phyloP scores from a whole-genome alignment of 371 early-diverging fungal species.

The Mucor sp. region DNA sequence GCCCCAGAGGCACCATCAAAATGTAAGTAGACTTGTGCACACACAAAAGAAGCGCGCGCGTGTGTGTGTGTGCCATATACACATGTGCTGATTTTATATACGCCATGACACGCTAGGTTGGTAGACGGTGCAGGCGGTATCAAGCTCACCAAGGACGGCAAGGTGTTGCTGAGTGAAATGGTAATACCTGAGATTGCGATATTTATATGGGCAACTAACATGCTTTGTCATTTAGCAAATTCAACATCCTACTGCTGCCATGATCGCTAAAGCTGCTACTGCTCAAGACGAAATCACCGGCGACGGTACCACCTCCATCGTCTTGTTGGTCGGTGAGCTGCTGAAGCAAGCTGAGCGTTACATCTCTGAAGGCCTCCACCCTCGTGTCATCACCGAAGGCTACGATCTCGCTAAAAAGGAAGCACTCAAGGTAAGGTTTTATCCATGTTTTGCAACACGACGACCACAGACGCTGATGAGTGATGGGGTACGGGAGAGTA shows the following conservation, averaged over 20 bases:
- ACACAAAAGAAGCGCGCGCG: not conserved
- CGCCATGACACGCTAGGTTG: slow-evolving; percentile 59
- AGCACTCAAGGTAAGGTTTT: slow-evolving; percentile 69
- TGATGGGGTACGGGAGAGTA: slow-evolving; percentile 19
- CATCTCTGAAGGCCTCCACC: slow-evolving; percentile 97
- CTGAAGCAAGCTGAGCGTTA: slow-evolving; percentile 96
- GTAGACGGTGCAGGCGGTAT: slow-evolving; percentile 96
- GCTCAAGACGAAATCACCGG: slow-evolving; percentile 99
- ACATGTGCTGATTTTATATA: slow-evolving; percentile 16
- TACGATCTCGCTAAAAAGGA: slow-evolving; percentile 97
- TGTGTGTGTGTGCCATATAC: not conserved
- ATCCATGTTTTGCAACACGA: not conserved
- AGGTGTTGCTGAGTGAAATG: slow-evolving; percentile 97
- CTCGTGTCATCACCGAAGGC: slow-evolving; percentile 95
- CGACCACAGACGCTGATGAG: too few relatives aligned
- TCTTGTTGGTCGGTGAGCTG: slow-evolving; percentile 95
- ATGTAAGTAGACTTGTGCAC: too few relatives aligned
- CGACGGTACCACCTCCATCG: slow-evolving; percentile 98
- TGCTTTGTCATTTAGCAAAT: slow-evolving; percentile 80
- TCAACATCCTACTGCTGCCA: slow-evolving; percentile 99
- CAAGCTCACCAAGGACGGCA: slow-evolving; percentile 97
- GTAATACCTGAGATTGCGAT: slow-evolving; percentile 45
- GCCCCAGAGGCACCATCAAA: slow-evolving; percentile 99
- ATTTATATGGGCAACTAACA: slow-evolving; percentile 5
- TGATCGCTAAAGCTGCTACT: slow-evolving; percentile 99